phyloP scores from a whole-genome alignment of 805 yeast genomes.

The Saturnispora dispora region DNA sequence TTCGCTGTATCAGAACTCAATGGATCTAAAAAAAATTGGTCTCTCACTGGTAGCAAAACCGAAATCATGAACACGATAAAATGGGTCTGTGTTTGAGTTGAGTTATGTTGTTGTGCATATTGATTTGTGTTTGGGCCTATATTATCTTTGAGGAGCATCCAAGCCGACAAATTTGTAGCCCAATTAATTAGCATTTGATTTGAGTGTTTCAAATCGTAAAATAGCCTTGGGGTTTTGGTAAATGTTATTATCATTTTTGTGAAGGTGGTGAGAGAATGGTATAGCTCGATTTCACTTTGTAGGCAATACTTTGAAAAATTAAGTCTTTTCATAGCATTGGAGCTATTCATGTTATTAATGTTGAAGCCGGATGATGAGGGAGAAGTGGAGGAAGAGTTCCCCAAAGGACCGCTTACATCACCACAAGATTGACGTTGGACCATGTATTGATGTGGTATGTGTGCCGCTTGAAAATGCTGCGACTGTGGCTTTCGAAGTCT shows the following conservation, averaged over 20 bases:
- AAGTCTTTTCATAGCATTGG: constrained; percentile 17
- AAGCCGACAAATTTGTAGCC: constrained; percentile 43
- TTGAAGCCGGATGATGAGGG: not conserved
- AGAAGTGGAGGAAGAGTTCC: not conserved
- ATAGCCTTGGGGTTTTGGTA: constrained; percentile 38
- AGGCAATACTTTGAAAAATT: constrained; percentile 31
- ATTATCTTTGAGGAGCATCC: constrained; percentile 50
- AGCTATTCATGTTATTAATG: not conserved
- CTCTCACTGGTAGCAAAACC: constrained; percentile 33
- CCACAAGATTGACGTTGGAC: constrained; percentile 5
- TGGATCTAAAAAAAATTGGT: constrained; percentile 30
- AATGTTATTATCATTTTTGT: constrained; percentile 32
- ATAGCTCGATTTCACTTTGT: constrained; percentile 38
- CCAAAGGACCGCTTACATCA: not conserved
- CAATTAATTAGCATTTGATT: constrained; percentile 37
- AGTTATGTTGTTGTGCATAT: not conserved
- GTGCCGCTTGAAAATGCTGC: constrained; percentile 4
- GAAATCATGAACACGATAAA: constrained; percentile 42
- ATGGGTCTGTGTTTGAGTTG: constrained; percentile 1
- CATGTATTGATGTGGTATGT: constrained; percentile 2
- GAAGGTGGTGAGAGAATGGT: constrained; percentile 29
- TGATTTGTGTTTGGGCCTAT: not conserved
- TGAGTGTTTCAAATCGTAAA: constrained; percentile 32
- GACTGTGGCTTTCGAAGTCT: constrained; percentile 4
- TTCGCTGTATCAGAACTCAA: constrained; percentile 11